Base-by-base conservation (phyloP, 257 asterid species). In the Lycium ferocissimum region DNA sequence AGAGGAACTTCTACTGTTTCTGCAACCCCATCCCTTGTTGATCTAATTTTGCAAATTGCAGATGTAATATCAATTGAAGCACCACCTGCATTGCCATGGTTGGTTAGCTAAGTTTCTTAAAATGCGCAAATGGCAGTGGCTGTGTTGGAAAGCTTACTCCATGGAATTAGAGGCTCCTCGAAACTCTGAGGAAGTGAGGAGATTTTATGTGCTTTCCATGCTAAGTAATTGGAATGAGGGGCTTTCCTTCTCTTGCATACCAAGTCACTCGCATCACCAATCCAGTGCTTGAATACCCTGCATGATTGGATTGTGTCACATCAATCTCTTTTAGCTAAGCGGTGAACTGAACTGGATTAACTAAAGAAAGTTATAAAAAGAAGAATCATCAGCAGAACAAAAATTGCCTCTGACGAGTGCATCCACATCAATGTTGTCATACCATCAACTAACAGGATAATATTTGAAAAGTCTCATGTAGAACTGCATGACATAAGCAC, bases 111-210 rank as follows among this genome's bases (percentile, higher is more conserved):
- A 53, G 37, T 78, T 78, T 26, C 82, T 26, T 53, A 53, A 78
- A 78, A 33, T 49, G 15, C 2, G 5, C 15, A 53, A 78, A 78
- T 22, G 47, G 49, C 2, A 63, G 84, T 9, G 17, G 63, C 15
- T 14, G 18, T 1, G 14, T 53, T 9, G 63, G 53, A 66, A n/a
- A 57, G 65, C 43, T 73, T 76, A 89, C 95, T 89, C 89, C 99
- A 85, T 43, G 94, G 88, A 87, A 92, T 80, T 79, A 86, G 84
- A 84, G 98, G 97, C 88, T 94, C 98, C 79, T 88, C 57, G 84
- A 93, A 82, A 89, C 92, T 91, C 87, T 51, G 83, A 71, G 93
- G 92, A 75, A 90, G 85, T 83, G 78, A 84, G 78, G 82, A 85
- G 51, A 84, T 85, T 87, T 91, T 92, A 65, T 45, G 87, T 84